Percentiles rank a stretch among this genome's conserved stretches.
Conservation (phyloP, 2,329 filamentous ascomycete species). For the Westerdykella ornata region DNA sequence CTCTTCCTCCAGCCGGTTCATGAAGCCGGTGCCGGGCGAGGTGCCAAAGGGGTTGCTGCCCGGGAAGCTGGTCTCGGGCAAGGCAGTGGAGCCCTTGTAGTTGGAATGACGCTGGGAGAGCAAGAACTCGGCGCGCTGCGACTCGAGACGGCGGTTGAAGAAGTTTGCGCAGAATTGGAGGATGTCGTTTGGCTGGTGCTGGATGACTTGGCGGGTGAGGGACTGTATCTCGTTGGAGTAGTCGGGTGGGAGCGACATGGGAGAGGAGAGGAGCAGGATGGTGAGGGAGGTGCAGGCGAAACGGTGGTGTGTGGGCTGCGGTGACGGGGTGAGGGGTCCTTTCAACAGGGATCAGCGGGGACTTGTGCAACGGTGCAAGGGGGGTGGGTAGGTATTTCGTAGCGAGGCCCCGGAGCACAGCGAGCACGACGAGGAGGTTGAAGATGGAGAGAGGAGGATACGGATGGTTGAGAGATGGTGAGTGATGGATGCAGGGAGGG, state of each 20-base stretch:
- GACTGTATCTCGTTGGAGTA: constrained; percentile 55
- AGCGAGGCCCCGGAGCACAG: not conserved
- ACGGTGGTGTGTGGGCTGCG: not conserved
- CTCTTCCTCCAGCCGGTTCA: constrained; percentile 67
- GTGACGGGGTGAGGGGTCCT: not conserved
- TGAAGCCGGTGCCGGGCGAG: constrained; percentile 41
- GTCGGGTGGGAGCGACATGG: constrained; percentile 38
- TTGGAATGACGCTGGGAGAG: constrained; percentile 44
- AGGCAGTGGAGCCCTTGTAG: constrained; percentile 38
- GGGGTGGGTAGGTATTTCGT: not conserved
- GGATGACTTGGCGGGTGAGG: constrained; percentile 56
- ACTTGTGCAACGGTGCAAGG: not conserved
- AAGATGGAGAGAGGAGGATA: not conserved
- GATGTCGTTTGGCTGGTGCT: constrained; percentile 55
- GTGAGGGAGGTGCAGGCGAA: not conserved
- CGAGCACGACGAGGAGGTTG: not conserved
- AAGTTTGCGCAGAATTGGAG: constrained; percentile 65
- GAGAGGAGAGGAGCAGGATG: constrained; percentile 2
- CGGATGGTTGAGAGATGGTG: not conserved
- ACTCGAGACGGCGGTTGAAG: constrained; percentile 59
- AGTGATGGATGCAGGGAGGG: too few relatives aligned
- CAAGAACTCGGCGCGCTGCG: constrained; percentile 55
- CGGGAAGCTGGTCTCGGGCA: constrained; percentile 71
- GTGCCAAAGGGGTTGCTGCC: constrained; percentile 71
- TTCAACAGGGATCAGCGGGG: not conserved